phyloP scores from a whole-genome alignment of 805 yeast genomes.

The Saccharomyces eubayanus region DNA sequence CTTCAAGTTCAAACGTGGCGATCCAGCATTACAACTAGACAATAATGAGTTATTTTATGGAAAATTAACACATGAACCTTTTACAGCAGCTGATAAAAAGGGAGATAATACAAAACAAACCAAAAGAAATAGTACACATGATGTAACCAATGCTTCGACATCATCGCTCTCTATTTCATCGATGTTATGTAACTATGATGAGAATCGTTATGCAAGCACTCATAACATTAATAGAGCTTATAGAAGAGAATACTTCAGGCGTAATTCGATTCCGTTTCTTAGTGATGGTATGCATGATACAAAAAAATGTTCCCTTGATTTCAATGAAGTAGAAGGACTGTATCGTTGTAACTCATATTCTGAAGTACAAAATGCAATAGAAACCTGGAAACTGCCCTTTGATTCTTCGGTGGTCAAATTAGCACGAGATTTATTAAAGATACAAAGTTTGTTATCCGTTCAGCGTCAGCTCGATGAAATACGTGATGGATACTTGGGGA shows the following conservation, averaged over 20 bases:
- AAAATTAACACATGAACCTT: conserved; percentile 2
- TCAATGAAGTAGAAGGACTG: conserved; percentile 1
- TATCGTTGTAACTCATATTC: conserved; percentile 22
- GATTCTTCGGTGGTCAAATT: conserved; percentile 25
- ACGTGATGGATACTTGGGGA: neutral
- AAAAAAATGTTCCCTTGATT: neutral
- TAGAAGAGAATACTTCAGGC: conserved; percentile 21
- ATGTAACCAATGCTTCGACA: conserved; percentile 8
- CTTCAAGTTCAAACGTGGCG: conserved; percentile 17
- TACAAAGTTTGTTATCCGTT: neutral
- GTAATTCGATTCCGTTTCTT: conserved; percentile 20
- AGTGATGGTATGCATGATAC: conserved; percentile 6
- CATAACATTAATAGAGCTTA: conserved; percentile 13
- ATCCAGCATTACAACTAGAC: conserved; percentile 13
- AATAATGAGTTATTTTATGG: conserved; percentile 9
- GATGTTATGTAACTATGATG: conserved; percentile 22
- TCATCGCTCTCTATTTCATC: conserved; percentile 20
- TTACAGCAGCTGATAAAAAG: neutral
- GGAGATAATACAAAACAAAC: no score
- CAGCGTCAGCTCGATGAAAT: neutral
- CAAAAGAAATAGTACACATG: neutral
- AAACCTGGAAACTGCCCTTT: conserved; percentile 26
- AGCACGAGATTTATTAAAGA: conserved; percentile 22
- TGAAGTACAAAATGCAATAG: conserved; percentile 19
- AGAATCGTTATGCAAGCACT: conserved; percentile 12